phyloP scores from a whole-genome alignment of 2,329 filamentous ascomycete species.

The Penicillium polonicum region DNA sequence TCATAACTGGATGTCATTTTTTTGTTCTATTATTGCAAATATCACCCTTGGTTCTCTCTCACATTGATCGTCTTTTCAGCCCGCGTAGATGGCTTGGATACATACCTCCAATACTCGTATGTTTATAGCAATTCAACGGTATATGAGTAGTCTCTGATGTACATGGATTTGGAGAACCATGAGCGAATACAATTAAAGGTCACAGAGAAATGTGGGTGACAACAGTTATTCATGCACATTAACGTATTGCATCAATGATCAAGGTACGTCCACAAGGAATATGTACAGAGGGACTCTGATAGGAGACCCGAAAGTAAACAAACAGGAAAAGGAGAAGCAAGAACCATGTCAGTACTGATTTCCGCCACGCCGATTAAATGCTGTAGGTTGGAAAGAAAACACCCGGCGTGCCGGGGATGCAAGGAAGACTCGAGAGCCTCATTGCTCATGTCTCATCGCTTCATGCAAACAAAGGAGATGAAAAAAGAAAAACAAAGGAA shows the following conservation, averaged over 20 bases:
- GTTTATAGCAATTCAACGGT: too few relatives aligned
- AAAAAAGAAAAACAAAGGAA: constrained; percentile 19
- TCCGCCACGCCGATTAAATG: constrained; percentile 28
- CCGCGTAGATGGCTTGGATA: background rate
- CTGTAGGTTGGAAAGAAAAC: constrained; percentile 17
- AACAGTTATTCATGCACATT: constrained; percentile 1
- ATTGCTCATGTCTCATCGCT: constrained; percentile 29
- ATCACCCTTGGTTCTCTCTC: background rate
- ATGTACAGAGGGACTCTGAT: constrained; percentile 8
- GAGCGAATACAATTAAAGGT: background rate
- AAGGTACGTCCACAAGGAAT: constrained; percentile 3
- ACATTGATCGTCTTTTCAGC: background rate
- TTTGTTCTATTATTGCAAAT: background rate
- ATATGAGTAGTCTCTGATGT: too few relatives aligned
- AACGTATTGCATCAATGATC: constrained; percentile 4
- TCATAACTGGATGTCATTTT: constrained; percentile 3
- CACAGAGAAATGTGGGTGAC: background rate
- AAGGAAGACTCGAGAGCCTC: constrained; percentile 19
- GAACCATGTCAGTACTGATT: constrained; percentile 1
- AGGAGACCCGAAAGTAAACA: constrained; percentile 7
- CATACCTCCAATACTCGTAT: too few relatives aligned
- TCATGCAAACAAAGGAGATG: constrained; percentile 23
- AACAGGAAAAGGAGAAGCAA: constrained; percentile 8
- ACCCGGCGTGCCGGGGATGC: constrained; percentile 7
- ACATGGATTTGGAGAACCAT: background rate